Percentiles rank a stretch among this genome's conserved stretches.
Conservation (phyloP, 2,329 filamentous ascomycete species). For the Arachnopeziza araneosa region DNA sequence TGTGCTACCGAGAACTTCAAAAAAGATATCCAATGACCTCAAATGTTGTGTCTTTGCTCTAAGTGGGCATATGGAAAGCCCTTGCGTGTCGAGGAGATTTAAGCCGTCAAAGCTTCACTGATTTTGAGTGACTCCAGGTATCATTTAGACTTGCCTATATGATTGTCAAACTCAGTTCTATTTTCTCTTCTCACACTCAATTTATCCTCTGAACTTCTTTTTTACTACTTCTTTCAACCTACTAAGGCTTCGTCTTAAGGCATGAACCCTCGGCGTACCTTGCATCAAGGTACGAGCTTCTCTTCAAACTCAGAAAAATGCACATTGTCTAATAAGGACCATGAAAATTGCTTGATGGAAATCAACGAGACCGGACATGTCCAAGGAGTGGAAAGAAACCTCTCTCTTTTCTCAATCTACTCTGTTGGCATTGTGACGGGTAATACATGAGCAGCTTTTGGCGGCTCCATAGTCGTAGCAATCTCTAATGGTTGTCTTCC, state of each 20-base stretch:
- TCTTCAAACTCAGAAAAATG: conserved; percentile 11
- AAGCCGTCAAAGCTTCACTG: neutral
- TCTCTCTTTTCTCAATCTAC: conserved; percentile 39
- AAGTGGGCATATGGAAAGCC: neutral
- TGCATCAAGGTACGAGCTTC: neutral
- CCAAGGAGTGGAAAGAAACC: conserved; percentile 46
- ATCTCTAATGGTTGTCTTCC: conserved; percentile 56
- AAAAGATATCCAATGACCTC: neutral
- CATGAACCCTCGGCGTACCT: neutral
- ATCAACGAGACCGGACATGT: conserved; percentile 46
- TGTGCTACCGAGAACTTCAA: neutral
- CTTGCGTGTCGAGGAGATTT: neutral
- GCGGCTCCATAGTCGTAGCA: conserved; percentile 40
- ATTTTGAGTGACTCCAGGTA: neutral
- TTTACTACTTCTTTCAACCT: neutral
- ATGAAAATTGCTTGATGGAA: conserved; percentile 9
- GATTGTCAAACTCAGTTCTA: neutral
- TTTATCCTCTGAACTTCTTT: neutral
- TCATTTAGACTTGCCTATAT: neutral
- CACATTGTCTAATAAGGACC: conserved; percentile 1
- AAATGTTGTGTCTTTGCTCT: neutral
- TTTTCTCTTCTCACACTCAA: neutral
- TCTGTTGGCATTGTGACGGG: conserved; percentile 38
- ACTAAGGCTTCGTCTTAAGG: neutral
- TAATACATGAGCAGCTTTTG: conserved; percentile 38